Evolutionary conservation across 75 land plant species (phyloP), one percentile per base, ranked within the genome.

Genomic region (Cunninghamia lanceolata): DNA sequence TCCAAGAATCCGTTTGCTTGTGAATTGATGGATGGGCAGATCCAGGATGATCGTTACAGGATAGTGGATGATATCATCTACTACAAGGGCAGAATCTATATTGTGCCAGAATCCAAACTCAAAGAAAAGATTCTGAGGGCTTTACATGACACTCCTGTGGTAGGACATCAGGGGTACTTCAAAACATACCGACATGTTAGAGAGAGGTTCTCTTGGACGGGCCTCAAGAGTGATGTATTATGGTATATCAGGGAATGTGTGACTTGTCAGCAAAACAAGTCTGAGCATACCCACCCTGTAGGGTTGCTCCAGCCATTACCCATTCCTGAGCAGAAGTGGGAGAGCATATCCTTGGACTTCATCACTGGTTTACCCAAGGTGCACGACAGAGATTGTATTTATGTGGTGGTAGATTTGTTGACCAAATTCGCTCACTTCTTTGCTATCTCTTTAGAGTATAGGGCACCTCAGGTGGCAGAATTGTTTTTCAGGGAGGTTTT

Each of bases 301-400:
- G n/a, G n/a, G n/a, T n/a, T n/a, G n/a, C n/a, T n/a, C 0, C 13
- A 40, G 83, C 42, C 15, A 9, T 19, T 82, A 0, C 83, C 47
- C 30, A 47, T 82, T 39, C 83, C 3, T 5, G 30, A 45, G 32
- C 10, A 40, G 32, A 47, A 71, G 11, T 82, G 47, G 83, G 83
- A n/a, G 83, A 39, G 43, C 45, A 82, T 43, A 9, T 82, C 53
- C 42, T 25, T 82, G 83, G 83, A 82, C 9, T 82, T 82, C 45
- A 47, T 82, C 53, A 82, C 7, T 4, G 43, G 83, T 9, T 34
- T 42, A 9, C 83, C 45, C 0, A 25, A n/a, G n/a, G 11, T 17
- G 39, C 80, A 36, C 1, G 32, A 30, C 5, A 25, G 45, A 6
- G 47, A 43, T 47, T 43, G 53, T 38, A 28, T 47, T 3, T 28